A percentile compares a stretch with the other conserved stretches of the same genome.
Conservation (phyloP, 2,329 filamentous ascomycete species). For the Mariannaea sp. region DNA sequence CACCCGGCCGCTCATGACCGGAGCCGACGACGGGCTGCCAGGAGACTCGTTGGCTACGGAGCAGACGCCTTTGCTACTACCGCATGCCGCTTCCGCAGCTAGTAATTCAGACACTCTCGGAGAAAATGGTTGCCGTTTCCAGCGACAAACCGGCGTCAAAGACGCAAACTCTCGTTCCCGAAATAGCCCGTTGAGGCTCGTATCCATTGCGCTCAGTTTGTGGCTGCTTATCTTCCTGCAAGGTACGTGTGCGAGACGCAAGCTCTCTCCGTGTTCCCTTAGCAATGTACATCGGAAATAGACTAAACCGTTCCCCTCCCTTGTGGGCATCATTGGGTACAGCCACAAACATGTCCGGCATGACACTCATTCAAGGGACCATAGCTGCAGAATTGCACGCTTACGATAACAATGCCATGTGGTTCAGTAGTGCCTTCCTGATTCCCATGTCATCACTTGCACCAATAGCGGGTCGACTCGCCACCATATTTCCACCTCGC, state of each 20-base stretch:
- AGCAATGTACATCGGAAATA: neutral
- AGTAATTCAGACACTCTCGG: conserved; percentile 6
- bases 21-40: neutral
- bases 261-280: neutral
- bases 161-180: conserved; percentile 21
- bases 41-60: conserved; percentile 18
- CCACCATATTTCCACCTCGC: conserved; percentile 73
- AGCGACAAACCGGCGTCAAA: conserved; percentile 11
- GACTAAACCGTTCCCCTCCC: conserved; percentile 6
- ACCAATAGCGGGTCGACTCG: conserved; percentile 73
- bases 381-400: conserved; percentile 77
- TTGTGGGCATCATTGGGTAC: neutral
- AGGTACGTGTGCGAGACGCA: conserved; percentile 23
- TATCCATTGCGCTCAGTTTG: conserved; percentile 49
- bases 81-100: conserved; percentile 11
- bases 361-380: conserved; percentile 78
- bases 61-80: conserved; percentile 31
- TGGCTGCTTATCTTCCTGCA: conserved; percentile 39
- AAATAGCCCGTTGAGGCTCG: conserved; percentile 42
- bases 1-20: neutral
- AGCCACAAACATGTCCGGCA: conserved; percentile 75
- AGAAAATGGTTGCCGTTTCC: neutral
- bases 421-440: conserved; percentile 81
- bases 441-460: conserved; percentile 64
- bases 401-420: conserved; percentile 72